These are phyloP conservation scores for Mortierella sp. DNA, from an alignment of 371 early-diverging fungal species.

Conservation along the genomic window DNA sequence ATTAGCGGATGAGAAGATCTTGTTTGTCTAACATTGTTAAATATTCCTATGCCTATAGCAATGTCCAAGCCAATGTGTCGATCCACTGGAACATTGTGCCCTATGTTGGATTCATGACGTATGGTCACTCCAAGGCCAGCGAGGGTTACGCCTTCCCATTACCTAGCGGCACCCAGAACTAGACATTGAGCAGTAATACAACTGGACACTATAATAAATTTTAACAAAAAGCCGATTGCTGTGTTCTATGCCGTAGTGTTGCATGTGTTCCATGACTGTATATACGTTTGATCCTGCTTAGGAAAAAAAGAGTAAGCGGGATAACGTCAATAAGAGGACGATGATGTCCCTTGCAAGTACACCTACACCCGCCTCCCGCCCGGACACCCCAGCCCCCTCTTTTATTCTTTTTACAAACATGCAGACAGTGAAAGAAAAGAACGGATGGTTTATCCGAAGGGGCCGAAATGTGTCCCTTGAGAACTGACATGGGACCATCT, in stretches of 20 bases:
- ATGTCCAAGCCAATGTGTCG: constrained; percentile 78
- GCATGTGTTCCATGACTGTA: neutral
- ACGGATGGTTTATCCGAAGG: constrained; percentile 4
- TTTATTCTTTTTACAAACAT: neutral
- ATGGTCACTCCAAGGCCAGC: constrained; percentile 61
- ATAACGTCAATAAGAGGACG: neutral
- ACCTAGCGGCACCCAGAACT: constrained; percentile 50
- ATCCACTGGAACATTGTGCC: constrained; percentile 93
- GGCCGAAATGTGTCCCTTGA: constrained; percentile 10
- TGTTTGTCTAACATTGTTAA: neutral
- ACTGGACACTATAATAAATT: neutral
- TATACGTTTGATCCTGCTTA: neutral
- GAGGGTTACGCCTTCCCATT: constrained; percentile 51
- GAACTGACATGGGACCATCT: neutral
- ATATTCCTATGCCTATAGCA: constrained; percentile 45
- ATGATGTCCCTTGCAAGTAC: neutral
- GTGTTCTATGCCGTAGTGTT: constrained; percentile 1
- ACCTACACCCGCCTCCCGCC: neutral
- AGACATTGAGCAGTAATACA: constrained; percentile 11
- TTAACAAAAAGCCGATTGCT: neutral
- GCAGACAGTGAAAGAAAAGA: neutral
- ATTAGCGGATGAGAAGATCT: neutral
- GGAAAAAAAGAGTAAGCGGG: neutral
- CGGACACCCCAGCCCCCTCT: neutral
- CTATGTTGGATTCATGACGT: constrained; percentile 83